Conservation (phyloP, 306 rosid species). For the Rosa rugosa region DNA sequence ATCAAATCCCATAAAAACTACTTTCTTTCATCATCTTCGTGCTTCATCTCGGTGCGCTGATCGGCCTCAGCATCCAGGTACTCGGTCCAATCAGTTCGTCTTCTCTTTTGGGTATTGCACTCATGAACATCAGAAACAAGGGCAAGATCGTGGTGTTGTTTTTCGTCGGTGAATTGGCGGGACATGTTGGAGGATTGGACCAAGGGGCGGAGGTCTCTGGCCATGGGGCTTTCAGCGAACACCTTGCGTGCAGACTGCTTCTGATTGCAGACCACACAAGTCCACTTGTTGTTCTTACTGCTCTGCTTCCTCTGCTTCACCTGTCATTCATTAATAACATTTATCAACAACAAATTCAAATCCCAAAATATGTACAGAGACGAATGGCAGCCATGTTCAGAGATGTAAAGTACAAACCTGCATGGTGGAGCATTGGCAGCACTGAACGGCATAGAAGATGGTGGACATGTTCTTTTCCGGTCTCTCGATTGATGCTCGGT, state of each 20-base stretch:
- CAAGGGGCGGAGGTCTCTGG: slow-evolving; percentile 65
- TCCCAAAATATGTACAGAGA: background rate
- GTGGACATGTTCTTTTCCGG: slow-evolving; percentile 36
- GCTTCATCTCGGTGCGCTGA: background rate
- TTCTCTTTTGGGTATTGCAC: slow-evolving; percentile 6
- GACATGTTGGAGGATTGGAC: slow-evolving; percentile 87
- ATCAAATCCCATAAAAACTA: slow-evolving; percentile 13
- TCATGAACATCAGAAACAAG: background rate
- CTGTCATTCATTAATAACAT: slow-evolving; percentile 26
- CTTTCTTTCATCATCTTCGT: background rate
- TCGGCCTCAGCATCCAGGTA: slow-evolving; percentile 51
- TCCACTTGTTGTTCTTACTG: slow-evolving; percentile 71
- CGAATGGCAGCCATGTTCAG: background rate
- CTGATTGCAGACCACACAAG: slow-evolving; percentile 73
- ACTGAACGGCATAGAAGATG: slow-evolving; percentile 73
- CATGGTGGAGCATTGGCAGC: slow-evolving; percentile 87
- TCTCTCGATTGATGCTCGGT: background rate
- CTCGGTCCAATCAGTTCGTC: slow-evolving; percentile 58
- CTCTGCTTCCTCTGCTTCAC: slow-evolving; percentile 71
- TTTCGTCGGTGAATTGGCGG: slow-evolving; percentile 27
- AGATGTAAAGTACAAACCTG: slow-evolving; percentile 41
- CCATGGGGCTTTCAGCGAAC: slow-evolving; percentile 72
- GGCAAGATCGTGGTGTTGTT: background rate
- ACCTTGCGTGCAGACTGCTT: slow-evolving; percentile 73
- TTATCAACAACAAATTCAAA: background rate